phyloP scores from a whole-genome alignment of 257 asterid genomes.

The Solanum megistacrolobum region DNA sequence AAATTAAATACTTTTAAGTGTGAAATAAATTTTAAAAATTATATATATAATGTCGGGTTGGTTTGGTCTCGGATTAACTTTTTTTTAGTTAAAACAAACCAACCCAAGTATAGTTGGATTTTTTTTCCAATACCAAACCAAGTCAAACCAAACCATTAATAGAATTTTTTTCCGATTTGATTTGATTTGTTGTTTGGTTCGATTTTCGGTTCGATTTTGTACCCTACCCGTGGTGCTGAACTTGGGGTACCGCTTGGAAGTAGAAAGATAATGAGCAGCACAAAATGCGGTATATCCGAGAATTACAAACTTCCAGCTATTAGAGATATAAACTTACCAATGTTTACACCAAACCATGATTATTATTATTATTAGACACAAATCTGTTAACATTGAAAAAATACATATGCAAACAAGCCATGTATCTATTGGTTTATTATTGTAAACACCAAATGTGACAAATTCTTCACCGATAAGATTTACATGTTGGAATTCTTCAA shows the following conservation, averaged over 20 bases:
- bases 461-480: not conserved
- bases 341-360: not conserved
- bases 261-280: not conserved
- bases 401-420: not conserved
- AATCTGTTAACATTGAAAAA: not conserved
- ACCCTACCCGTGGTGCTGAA: too few relatives aligned
- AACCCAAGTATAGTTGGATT: too few relatives aligned
- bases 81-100: too few relatives aligned
- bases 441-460: not conserved
- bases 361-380: not conserved
- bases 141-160: too few relatives aligned
- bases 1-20: too few relatives aligned
- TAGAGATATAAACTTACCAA: not conserved
- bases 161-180: too few relatives aligned
- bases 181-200: too few relatives aligned
- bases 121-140: too few relatives aligned
- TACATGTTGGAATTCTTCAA: not conserved
- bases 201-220: too few relatives aligned
- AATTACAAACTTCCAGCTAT: not conserved
- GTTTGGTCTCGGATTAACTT: fast-evolving
- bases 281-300: not conserved
- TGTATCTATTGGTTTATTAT: not conserved
- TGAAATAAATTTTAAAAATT: too few relatives aligned
- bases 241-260: not conserved
- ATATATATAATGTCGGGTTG: too few relatives aligned